phyloP scores from a whole-genome alignment of 2,329 filamentous ascomycete genomes.

The Akanthomyces muscarius region DNA sequence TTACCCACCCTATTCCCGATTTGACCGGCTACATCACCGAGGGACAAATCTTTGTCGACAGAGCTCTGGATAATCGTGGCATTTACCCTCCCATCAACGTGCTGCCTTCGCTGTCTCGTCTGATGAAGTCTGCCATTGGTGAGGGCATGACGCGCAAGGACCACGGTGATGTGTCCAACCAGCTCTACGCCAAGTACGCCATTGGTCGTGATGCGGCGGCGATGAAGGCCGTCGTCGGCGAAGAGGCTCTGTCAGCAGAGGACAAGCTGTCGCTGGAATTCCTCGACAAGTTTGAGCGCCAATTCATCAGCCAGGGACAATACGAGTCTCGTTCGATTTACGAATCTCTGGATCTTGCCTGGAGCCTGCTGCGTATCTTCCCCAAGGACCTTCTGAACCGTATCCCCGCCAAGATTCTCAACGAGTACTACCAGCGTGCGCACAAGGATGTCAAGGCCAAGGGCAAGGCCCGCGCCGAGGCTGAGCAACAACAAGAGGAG shows the following conservation, averaged over 20 bases:
- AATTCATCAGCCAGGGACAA: constrained; percentile 85
- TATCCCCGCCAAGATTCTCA: constrained; percentile 76
- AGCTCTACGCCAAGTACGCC: constrained; percentile 98
- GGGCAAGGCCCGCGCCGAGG: constrained; percentile 50
- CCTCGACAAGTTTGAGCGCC: constrained; percentile 95
- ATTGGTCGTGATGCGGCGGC: constrained; percentile 96
- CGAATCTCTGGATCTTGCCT: constrained; percentile 92
- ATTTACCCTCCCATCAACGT: constrained; percentile 99
- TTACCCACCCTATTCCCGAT: constrained; percentile 98
- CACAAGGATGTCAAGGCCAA: constrained; percentile 60
- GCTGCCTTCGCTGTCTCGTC: constrained; percentile 91
- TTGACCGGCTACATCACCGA: constrained; percentile 99
- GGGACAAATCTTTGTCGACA: constrained; percentile 97
- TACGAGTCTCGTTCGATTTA: constrained; percentile 91
- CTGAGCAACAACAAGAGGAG: constrained; percentile 38
- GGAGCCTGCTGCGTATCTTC: constrained; percentile 94
- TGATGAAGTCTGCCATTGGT: constrained; percentile 99
- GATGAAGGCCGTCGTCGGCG: constrained; percentile 99
- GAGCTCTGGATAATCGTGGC: constrained; percentile 90
- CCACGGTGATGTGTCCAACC: constrained; percentile 97
- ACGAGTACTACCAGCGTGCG: constrained; percentile 76
- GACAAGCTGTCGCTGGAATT: constrained; percentile 98
- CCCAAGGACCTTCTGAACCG: constrained; percentile 98
- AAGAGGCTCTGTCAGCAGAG: constrained; percentile 91
- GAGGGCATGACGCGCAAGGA: constrained; percentile 96